phyloP scores from a whole-genome alignment of 208 protist species.

The Acanthamoeba sp. region DNA sequence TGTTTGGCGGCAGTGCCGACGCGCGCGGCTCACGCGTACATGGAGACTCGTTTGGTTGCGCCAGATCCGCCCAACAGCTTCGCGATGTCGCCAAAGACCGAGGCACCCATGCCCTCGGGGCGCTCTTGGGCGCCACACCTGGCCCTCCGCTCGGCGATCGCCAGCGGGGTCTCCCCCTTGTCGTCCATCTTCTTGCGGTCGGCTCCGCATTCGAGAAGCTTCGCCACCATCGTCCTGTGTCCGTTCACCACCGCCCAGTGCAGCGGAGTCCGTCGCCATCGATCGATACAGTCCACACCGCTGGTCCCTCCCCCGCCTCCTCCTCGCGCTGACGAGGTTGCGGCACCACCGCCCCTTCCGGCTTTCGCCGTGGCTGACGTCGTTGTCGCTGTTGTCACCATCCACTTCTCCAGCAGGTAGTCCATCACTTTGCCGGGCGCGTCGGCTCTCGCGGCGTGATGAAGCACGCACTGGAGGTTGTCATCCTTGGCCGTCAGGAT shows the following conservation, averaged over 20 bases:
- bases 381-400: neutral
- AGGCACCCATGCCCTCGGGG: conserved; percentile 55
- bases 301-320: too few relatives aligned
- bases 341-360: neutral
- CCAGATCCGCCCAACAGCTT: conserved; percentile 73
- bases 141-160: conserved; percentile 58
- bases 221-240: conserved; percentile 62
- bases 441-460: conserved; percentile 54
- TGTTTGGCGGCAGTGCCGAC: too few relatives aligned
- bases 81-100: conserved; percentile 72
- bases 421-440: conserved; percentile 67
- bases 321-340: neutral
- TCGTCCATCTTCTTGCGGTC: neutral
- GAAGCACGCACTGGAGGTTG: conserved; percentile 58
- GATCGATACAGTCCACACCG: conserved; percentile 25
- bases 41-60: conserved; percentile 28
- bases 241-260: conserved; percentile 73
- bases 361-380: neutral
- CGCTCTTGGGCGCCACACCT: conserved; percentile 62
- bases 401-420: conserved; percentile 55
- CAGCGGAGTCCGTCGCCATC: conserved; percentile 63
- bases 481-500: conserved; percentile 30
- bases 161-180: conserved; percentile 58
- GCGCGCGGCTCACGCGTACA: neutral
- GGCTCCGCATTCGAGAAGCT: conserved; percentile 51